phyloP scores from a whole-genome alignment of 2,329 filamentous ascomycete genomes.

The Colletotrichum sp. region DNA sequence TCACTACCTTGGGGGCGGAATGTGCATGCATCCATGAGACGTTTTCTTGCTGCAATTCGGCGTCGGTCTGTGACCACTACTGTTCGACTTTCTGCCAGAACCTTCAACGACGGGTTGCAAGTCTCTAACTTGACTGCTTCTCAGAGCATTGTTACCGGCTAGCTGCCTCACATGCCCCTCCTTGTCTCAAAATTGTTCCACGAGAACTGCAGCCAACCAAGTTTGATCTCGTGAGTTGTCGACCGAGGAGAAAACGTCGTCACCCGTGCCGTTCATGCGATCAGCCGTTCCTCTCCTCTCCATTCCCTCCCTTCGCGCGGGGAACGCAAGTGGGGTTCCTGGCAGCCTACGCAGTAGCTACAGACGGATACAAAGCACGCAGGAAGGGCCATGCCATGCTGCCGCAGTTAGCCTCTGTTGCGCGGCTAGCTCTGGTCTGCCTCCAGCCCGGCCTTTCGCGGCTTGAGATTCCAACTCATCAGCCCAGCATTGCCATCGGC shows the following conservation, averaged over 20 bases:
- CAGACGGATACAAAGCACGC: neutral
- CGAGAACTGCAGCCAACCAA: neutral
- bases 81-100: neutral
- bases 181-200: neutral
- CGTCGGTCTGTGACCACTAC: neutral
- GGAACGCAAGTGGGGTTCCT: neutral
- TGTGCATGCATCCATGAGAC: conserved; percentile 4
- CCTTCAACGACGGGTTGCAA: neutral
- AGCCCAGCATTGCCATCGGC: neutral
- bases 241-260: neutral
- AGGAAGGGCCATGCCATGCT: neutral
- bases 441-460: neutral
- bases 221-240: neutral
- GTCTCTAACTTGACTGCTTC: neutral
- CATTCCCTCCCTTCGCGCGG: neutral
- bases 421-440: neutral
- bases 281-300: neutral
- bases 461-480: neutral
- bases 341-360: neutral
- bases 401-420: neutral
- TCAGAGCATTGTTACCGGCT: neutral
- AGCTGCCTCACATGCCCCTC: conserved; percentile 1
- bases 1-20: neutral
- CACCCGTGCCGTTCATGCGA: conserved; percentile 4
- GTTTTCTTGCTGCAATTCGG: conserved; percentile 3